These are phyloP conservation scores for Nakazawaea sp. DNA, from an alignment of 805 yeast genomes.

Conservation along the genomic window DNA sequence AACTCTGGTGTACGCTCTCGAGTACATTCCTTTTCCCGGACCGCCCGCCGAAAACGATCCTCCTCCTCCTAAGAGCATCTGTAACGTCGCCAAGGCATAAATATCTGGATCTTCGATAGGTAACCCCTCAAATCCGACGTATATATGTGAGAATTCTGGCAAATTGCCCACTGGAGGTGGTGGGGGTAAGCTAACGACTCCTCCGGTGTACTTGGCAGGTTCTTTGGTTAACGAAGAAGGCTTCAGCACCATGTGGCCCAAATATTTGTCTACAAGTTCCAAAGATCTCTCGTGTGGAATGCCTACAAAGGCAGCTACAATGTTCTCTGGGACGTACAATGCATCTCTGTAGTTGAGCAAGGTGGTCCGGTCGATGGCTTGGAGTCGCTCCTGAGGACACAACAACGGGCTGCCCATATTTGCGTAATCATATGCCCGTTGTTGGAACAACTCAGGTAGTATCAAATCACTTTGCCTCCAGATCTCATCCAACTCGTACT, in stretches of 20 bases:
- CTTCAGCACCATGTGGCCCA: constrained; percentile 52
- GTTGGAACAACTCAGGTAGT: constrained; percentile 86
- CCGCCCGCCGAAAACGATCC: constrained; percentile 98
- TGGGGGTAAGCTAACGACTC: constrained; percentile 47
- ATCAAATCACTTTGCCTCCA: constrained; percentile 77
- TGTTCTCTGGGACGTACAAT: constrained; percentile 72
- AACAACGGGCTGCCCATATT: constrained; percentile 83
- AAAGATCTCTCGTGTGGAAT: constrained; percentile 66
- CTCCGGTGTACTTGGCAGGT: constrained; percentile 51
- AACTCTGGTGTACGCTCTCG: constrained; percentile 85
- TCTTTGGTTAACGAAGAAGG: constrained; percentile 19
- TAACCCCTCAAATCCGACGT: constrained; percentile 82
- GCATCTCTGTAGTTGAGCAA: constrained; percentile 51
- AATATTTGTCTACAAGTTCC: constrained; percentile 49
- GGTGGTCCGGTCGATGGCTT: constrained; percentile 42
- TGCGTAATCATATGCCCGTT: constrained; percentile 64
- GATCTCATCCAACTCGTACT: constrained; percentile 78
- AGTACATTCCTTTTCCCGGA: constrained; percentile 98
- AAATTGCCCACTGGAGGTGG: constrained; percentile 54
- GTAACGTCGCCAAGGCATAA: constrained; percentile 85
- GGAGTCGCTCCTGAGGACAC: constrained; percentile 68
- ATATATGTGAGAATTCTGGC: constrained; percentile 80
- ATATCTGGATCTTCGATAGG: constrained; percentile 80
- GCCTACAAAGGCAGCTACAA: constrained; percentile 86
- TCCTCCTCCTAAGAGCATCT: constrained; percentile 91